Conservation (phyloP, 768 basidiomycete species). For the Gymnopilus junonius region DNA sequence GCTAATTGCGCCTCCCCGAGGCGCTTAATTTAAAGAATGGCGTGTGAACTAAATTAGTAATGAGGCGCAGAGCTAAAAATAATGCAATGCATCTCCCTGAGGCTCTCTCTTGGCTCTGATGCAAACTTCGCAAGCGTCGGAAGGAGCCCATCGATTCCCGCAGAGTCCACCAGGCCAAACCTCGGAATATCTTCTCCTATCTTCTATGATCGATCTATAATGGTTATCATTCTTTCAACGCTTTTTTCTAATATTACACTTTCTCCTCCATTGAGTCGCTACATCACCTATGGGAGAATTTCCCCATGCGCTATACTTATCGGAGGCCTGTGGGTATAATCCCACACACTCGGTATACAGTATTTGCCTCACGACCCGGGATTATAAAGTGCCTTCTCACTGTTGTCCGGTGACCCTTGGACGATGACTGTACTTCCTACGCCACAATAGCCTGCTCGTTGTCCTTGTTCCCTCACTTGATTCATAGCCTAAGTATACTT, state of each 20-base stretch:
- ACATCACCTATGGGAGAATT: slow-evolving; percentile 1
- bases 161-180: not conserved
- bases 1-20: too few species aligned
- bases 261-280: not conserved
- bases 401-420: slow-evolving; percentile 1
- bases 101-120: not conserved
- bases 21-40: not conserved
- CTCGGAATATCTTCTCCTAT: not conserved
- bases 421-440: slow-evolving; percentile 5
- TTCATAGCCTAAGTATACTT: not conserved
- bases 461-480: slow-evolving; percentile 1
- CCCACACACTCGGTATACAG: not conserved
- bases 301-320: not conserved
- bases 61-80: not conserved
- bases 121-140: not conserved
- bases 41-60: not conserved
- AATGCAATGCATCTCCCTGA: not conserved
- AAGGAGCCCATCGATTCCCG: not conserved
- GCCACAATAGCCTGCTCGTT: slow-evolving; percentile 6
- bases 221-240: not conserved
- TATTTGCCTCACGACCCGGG: not conserved
- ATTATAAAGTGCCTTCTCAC: slow-evolving; percentile 16
- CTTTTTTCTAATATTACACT: not conserved
- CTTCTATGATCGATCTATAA: not conserved
- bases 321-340: not conserved